Base-by-base conservation (phyloP, 2,329 filamentous ascomycete species). In the Annulohypoxylon truncatum region DNA sequence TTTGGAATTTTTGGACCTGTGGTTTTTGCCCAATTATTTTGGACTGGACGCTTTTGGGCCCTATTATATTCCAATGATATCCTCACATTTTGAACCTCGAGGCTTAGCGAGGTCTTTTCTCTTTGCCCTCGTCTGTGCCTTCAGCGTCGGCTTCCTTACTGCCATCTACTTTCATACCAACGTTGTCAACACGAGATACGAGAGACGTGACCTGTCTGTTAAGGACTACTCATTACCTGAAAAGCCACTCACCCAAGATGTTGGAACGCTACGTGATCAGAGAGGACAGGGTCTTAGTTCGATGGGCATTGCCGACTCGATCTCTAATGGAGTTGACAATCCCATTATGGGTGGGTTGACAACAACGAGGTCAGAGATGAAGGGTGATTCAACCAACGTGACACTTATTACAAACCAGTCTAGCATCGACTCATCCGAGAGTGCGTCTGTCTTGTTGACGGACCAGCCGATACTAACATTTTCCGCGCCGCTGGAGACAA, bases 1-100 rank as follows among this genome's bases (percentile, higher is more conserved):
- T 76, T 75, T 76, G 71, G 71, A 70, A 66, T 73, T 75, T 58
- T 76, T 75, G 75, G 72, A 69, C 71, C 71, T 69, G 62, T 71
- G 61, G n/a, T n/a, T 72, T 74, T 77, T 76, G 72, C 61, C 63
- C 61, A 63, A 62, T 12, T 20, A 65, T 71, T 71, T 73, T 73
- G 69, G 64, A 64, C 50, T 73, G 69, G 64, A 63, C 44, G 51
- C 38, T 68, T 71, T 64, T 68, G 58, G 55, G 57, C 57, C 44
- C 44, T 63, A 58, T 48, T 63, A 28, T 42, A 28, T 51, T 42
- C 52, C 53, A 56, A 66, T 54, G 52, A 73, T 74, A 71, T 54
- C 62, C 50, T 59, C 53, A 15, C 57, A 56, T 24, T 67, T 58
- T 38, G 64, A 61, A 4, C 70, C 64, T 44, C 57, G 62, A 18